Conservation (phyloP, 768 basidiomycete genomes). For the Mycena indigotica region DNA sequence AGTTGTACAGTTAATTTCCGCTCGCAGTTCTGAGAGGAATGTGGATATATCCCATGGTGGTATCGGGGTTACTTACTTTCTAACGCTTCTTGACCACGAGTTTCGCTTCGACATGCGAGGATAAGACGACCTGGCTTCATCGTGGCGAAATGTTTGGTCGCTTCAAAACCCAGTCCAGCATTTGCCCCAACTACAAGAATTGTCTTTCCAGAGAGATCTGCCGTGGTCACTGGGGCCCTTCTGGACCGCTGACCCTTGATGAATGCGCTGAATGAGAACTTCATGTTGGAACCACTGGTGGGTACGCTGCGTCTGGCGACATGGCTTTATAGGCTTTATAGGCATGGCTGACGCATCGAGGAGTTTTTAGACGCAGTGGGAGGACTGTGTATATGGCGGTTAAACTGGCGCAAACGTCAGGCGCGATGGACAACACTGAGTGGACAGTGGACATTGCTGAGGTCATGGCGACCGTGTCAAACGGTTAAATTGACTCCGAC, state of each 20-base stretch:
- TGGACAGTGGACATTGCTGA: not conserved
- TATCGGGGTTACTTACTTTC: slow-evolving; percentile 4
- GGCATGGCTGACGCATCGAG: not conserved
- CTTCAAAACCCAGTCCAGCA: slow-evolving; percentile 24
- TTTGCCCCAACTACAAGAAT: slow-evolving; percentile 24
- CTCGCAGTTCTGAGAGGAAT: slow-evolving; percentile 3
- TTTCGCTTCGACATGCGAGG: slow-evolving; percentile 34
- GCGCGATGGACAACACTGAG: not conserved
- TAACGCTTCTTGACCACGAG: slow-evolving; percentile 12
- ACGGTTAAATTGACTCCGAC: not conserved
- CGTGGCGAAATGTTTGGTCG: slow-evolving; percentile 32
- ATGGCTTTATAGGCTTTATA: not conserved
- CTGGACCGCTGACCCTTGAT: slow-evolving; percentile 11
- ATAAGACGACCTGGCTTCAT: slow-evolving; percentile 35
- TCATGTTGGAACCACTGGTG: not conserved
- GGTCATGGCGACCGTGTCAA: not conserved
- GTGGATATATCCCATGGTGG: not conserved
- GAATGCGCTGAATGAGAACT: slow-evolving; percentile 8
- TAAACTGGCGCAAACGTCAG: not conserved
- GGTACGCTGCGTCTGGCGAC: not conserved
- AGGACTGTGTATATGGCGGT: too few relatives aligned
- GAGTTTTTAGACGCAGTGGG: not conserved
- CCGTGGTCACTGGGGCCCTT: slow-evolving; percentile 21
- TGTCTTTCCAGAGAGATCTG: slow-evolving; percentile 22
- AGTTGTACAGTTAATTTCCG: slow-evolving; percentile 12